Base-by-base conservation (phyloP, 1,284 basidiomycete species). In the Golubevia sp. region DNA sequence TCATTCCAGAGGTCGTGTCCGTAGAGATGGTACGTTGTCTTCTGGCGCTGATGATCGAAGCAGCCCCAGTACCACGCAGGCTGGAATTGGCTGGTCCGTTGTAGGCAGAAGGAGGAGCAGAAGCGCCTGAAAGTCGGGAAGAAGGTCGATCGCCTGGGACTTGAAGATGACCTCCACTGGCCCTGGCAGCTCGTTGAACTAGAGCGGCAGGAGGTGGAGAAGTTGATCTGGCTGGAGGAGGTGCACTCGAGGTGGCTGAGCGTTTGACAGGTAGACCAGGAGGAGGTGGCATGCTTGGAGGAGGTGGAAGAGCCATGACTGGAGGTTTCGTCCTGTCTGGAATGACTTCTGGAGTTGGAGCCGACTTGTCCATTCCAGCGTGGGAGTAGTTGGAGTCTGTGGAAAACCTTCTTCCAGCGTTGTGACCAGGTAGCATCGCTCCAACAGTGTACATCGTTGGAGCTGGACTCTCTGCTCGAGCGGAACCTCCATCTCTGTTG, bases 231-330 rank as follows among this genome's bases (percentile, higher is more conserved):
- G 56, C 58, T 0, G 63, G 30, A 1, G 49, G 56, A 21, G 49
- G 34, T n/a, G n/a, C n/a, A n/a, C n/a, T n/a, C n/a, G n/a, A n/a
- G n/a, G n/a, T n/a, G 2, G 51, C 49, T 15, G 55, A 61, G 24
- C 56, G 57, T 57, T 67, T 73, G 27, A 57, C 21, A 21, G 75
- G 59, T 23, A 68, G 34, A n/a, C 38, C 57, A 7, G 66, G 59
- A 21, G 75, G 76, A 49, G 76, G 76, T 49, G 76, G 76, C 70
- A 74, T 73, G 13, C 57, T 61, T 2, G 74, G 76, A 18, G 76
- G 76, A 8, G 73, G 73, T 1, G 74, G 74, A 61, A 75, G 69
- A 49, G 68, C 58, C 70, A 77, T 69, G 55, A 71, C 59, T 8
- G 74, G 74, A 6, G 73, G 70, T 59, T 71, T 74, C 44, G 63